Base-by-base conservation (phyloP, 1,284 basidiomycete species). In the Cryptococcus sp. region DNA sequence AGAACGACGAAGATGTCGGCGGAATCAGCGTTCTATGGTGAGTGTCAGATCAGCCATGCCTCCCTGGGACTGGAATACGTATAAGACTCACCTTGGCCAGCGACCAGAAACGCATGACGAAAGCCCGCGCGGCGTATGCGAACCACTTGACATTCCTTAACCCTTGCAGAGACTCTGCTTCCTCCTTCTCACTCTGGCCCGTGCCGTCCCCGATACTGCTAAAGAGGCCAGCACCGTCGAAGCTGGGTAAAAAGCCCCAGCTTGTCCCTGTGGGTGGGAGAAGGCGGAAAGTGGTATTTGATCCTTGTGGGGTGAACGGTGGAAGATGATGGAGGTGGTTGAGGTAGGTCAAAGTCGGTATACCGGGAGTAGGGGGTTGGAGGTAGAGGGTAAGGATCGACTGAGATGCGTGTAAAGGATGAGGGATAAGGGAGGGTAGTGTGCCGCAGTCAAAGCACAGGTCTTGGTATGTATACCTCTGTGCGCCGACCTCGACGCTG, bases 1-100 rank as follows among this genome's bases (percentile, higher is more conserved):
- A 98, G 85, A 71, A 99, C 92, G 66, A 98, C 88, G 55, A 95
- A 83, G 71, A 99, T 97, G 78, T 99, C 95, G 22, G 95, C 86
- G 3, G 92, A 93, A 79, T 97, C 92, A 25, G 96, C 93, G 81
- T 91, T 91, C 85, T 90, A 76, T 19, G 13, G 2, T 47, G 46
- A 25, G 15, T 5, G 23, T 35, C 30, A 40, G 47, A 3, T 50
- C 49, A 39, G 30, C 30, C 11, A 50, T 1, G 2, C 7, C 7
- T 8, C 2, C 7, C 7, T 8, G 30, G 10, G 8, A 5, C 13
- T 35, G 8, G 7, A 13, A 35, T 10, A 10, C 30, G 30, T 25
- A 41, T 19, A 4, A n/a, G 22, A 78, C 83, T 63, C 52, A 88
- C 88, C 85, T 88, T 90, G 52, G 90, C 86, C 35, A 96, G 83